Percentiles rank a stretch among this genome's conserved stretches.
Conservation (phyloP, 345 rosid genomes). For the Lumnitzera littorea region DNA sequence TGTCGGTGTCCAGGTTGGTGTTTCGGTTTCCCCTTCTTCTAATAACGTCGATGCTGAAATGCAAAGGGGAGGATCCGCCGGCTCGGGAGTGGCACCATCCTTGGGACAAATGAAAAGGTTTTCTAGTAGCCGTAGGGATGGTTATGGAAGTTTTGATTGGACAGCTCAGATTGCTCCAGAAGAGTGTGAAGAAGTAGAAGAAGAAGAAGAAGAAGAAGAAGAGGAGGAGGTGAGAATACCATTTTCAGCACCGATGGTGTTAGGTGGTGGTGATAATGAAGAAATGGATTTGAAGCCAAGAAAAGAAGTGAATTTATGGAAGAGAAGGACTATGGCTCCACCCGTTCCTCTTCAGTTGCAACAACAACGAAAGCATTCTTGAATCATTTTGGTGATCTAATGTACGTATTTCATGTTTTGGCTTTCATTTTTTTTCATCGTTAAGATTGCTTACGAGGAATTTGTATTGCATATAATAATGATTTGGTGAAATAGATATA, state of each 20-base stretch:
- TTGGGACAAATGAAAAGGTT: constrained; percentile 64
- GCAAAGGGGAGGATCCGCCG: too few species aligned
- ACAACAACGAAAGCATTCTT: neutral
- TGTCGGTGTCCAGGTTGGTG: too few species aligned
- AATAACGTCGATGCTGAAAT: too few species aligned
- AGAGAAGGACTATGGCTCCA: constrained; percentile 63
- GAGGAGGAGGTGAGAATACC: constrained; percentile 35
- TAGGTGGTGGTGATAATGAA: constrained; percentile 18
- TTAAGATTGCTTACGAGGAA: too few species aligned
- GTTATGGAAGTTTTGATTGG: constrained; percentile 51
- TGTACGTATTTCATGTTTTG: too few species aligned
- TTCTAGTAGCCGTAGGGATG: constrained; percentile 44
- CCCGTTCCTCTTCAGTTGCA: constrained; percentile 58
- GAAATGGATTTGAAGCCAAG: constrained; percentile 30
- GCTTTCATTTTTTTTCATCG: too few species aligned
- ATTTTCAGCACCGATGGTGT: constrained; percentile 52
- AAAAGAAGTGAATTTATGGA: constrained; percentile 71
- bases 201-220: too few species aligned
- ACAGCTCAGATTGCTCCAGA: constrained; percentile 38
- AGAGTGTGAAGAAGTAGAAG: constrained; percentile 22
- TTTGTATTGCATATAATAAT: too few species aligned
- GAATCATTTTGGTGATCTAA: too few species aligned
- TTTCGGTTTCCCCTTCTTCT: too few species aligned
- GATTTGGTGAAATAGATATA: too few species aligned
- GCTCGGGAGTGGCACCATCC: constrained; percentile 21